phyloP scores from a whole-genome alignment of 2,329 filamentous ascomycete genomes.

The Tolypocladium endophyticum region DNA sequence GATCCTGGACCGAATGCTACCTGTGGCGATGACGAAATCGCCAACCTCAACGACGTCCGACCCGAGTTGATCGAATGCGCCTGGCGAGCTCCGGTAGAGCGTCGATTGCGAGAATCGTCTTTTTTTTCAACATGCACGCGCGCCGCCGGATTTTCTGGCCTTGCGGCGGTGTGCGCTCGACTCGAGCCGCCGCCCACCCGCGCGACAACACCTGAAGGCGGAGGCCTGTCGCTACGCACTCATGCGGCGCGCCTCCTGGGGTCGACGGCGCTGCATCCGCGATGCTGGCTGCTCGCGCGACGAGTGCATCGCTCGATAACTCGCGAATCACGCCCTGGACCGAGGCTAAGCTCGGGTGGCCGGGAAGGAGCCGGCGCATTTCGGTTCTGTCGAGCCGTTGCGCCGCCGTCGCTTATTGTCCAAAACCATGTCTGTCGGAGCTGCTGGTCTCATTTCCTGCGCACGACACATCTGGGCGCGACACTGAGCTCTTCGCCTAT shows the following conservation, averaged over 20 bases:
- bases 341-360: background rate
- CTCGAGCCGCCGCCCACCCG: background rate
- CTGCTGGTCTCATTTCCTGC: background rate
- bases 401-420: background rate
- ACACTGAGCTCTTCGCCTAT: background rate
- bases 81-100: background rate
- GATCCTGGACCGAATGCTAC: background rate
- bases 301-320: background rate
- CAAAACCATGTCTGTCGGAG: background rate
- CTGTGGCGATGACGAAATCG: conserved; percentile 7
- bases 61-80: background rate
- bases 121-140: background rate
- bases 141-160: background rate
- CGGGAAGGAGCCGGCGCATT: background rate
- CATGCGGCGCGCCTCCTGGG: background rate
- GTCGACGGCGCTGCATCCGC: background rate
- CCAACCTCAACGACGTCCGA: background rate
- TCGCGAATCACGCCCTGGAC: background rate
- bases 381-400: background rate
- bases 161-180: background rate
- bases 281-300: background rate
- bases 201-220: background rate
- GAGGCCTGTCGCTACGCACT: background rate
- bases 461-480: background rate
- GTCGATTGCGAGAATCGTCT: background rate